These are phyloP conservation scores for Taxawa tesnikishii DNA, from an alignment of 2,329 filamentous ascomycete genomes.

Conservation along the genomic window DNA sequence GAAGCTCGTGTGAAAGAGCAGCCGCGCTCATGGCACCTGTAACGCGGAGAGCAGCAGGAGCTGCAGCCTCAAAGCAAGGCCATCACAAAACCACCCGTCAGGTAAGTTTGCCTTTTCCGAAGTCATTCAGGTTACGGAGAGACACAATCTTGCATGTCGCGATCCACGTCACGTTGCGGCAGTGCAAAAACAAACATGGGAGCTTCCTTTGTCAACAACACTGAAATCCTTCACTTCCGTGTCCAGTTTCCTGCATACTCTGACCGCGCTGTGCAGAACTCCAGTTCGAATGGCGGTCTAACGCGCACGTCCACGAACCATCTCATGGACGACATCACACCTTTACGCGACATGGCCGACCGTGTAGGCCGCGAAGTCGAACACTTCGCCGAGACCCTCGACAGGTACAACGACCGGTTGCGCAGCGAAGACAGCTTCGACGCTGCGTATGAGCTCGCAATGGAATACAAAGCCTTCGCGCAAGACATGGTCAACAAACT, in stretches of 20 bases:
- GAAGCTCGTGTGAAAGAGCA: no score
- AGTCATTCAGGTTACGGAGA: constrained; percentile 1
- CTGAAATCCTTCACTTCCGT: neutral
- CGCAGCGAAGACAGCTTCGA: constrained; percentile 43
- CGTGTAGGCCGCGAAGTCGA: constrained; percentile 72
- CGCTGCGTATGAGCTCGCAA: constrained; percentile 48
- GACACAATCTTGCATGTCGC: no score
- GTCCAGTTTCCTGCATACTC: neutral
- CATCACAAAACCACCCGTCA: constrained; percentile 3
- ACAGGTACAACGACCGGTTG: constrained; percentile 51
- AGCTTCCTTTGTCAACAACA: neutral
- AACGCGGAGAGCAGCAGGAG: constrained; percentile 1
- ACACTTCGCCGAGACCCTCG: constrained; percentile 70
- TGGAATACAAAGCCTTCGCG: constrained; percentile 36
- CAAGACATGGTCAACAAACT: constrained; percentile 34
- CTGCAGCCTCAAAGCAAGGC: constrained; percentile 4
- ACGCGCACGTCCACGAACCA: constrained; percentile 23
- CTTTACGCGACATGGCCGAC: constrained; percentile 52
- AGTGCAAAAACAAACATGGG: neutral
- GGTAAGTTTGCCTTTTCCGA: constrained; percentile 1
- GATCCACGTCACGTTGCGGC: no score
- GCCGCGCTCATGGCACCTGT: constrained; percentile 7
- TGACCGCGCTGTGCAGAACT: constrained; percentile 8
- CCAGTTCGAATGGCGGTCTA: neutral
- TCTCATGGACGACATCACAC: constrained; percentile 41